These are phyloP conservation scores for Hymenoscyphus occultus DNA, from an alignment of 2,329 filamentous ascomycete genomes.

Conservation along the genomic window DNA sequence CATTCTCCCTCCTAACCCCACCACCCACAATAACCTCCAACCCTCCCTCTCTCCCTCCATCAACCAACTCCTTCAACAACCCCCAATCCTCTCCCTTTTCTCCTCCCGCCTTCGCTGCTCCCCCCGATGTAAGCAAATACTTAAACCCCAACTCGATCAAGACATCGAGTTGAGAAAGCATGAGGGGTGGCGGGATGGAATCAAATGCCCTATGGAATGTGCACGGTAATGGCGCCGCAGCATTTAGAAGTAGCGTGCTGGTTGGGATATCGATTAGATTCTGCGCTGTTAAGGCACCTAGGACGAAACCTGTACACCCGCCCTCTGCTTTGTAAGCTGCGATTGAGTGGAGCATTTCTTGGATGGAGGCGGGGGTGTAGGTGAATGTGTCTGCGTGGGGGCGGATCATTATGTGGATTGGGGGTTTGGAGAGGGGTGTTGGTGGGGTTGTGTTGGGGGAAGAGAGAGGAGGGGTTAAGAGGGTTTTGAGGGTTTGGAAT, in stretches of 20 bases:
- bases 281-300: slow-evolving; percentile 44
- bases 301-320: slow-evolving; percentile 48
- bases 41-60: slow-evolving; percentile 32
- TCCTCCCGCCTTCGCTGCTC: slow-evolving; percentile 26
- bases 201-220: slow-evolving; percentile 57
- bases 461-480: not conserved
- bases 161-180: slow-evolving; percentile 16
- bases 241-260: slow-evolving; percentile 42
- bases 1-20: slow-evolving; percentile 46
- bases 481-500: slow-evolving; percentile 28
- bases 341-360: slow-evolving; percentile 44
- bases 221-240: slow-evolving; percentile 43
- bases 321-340: slow-evolving; percentile 33
- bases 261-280: slow-evolving; percentile 40
- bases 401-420: slow-evolving; percentile 53
- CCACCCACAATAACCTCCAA: slow-evolving; percentile 49
- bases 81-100: slow-evolving; percentile 14
- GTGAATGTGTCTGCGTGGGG: slow-evolving; percentile 46
- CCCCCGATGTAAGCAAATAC: slow-evolving; percentile 49
- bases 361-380: slow-evolving; percentile 43
- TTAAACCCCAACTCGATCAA: slow-evolving; percentile 42
- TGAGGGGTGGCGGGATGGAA: slow-evolving; percentile 29
- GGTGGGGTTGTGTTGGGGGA: not conserved
- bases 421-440: slow-evolving; percentile 31
- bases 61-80: slow-evolving; percentile 34